Evolutionary conservation across 1,139 yeast species (phyloP).

Genomic region (Nadsonia starkeyi-henricii): DNA sequence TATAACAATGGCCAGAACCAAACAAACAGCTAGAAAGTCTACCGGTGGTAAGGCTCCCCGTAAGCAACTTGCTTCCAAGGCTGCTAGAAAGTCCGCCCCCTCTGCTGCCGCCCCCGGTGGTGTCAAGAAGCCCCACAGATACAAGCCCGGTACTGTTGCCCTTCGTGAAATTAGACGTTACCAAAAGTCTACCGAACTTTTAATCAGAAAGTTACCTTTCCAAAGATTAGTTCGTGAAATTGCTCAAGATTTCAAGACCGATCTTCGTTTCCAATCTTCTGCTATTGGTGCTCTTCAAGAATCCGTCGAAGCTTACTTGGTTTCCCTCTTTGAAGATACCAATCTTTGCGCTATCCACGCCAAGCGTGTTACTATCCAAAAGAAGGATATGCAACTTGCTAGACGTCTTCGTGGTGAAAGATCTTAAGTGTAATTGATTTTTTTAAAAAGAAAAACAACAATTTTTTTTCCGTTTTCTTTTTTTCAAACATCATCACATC

Average conservation of each 20-base stretch:
- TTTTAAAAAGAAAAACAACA: neutral
- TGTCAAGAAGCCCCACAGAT: slow-evolving; percentile 99
- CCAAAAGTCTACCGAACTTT: slow-evolving; percentile 92
- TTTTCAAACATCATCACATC: too few relatives aligned
- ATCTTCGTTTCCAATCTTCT: slow-evolving; percentile 94
- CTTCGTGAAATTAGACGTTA: slow-evolving; percentile 98
- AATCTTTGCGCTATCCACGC: slow-evolving; percentile 98
- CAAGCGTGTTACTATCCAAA: slow-evolving; percentile 97
- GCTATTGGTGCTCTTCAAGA: slow-evolving; percentile 98
- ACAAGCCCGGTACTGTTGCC: slow-evolving; percentile 99
- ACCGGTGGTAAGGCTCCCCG: slow-evolving; percentile 99
- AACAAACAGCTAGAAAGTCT: slow-evolving; percentile 97
- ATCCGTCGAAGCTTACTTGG: slow-evolving; percentile 94
- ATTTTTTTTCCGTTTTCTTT: neutral
- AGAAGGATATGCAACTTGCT: slow-evolving; percentile 97
- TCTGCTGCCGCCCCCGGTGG: slow-evolving; percentile 78
- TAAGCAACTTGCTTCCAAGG: slow-evolving; percentile 97
- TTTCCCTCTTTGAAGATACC: slow-evolving; percentile 84
- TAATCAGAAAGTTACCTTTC: slow-evolving; percentile 95
- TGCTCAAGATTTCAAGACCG: slow-evolving; percentile 96
- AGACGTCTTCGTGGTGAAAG: slow-evolving; percentile 93
- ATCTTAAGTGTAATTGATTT: neutral
- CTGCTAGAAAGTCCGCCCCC: slow-evolving; percentile 91
- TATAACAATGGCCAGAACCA: slow-evolving; percentile 84
- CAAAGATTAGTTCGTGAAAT: slow-evolving; percentile 97